Evolutionary conservation across 2,329 filamentous ascomycete species (phyloP).

Genomic region (Tolypocladium inflatum): DNA sequence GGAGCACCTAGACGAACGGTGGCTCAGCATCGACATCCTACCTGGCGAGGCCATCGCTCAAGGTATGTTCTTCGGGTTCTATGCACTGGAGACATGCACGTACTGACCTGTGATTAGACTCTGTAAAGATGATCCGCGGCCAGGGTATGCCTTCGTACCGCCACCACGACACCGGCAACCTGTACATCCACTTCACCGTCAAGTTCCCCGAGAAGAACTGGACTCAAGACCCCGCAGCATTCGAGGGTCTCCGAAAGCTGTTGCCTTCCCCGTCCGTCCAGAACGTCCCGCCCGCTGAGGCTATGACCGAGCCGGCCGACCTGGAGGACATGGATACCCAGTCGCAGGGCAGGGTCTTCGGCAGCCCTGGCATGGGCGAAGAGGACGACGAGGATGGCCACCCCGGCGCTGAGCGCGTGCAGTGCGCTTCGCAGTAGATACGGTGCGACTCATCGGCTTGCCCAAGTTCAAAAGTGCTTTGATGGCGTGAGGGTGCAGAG

Average conservation of each 20-base stretch:
- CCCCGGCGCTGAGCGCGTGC: constrained; percentile 67
- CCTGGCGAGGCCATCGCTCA: constrained; percentile 92
- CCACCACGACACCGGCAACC: constrained; percentile 90
- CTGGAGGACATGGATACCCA: constrained; percentile 76
- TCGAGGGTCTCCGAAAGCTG: constrained; percentile 72
- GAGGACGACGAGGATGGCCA: constrained; percentile 74
- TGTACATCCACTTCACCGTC: constrained; percentile 96
- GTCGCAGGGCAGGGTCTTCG: constrained; percentile 56
- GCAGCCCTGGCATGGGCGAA: constrained; percentile 51
- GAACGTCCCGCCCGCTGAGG: constrained; percentile 63
- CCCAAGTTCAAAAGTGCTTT: not conserved
- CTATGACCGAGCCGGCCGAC: constrained; percentile 84
- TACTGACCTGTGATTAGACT: constrained; percentile 42
- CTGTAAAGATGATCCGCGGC: constrained; percentile 87
- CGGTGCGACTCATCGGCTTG: not conserved
- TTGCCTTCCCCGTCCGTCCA: constrained; percentile 63
- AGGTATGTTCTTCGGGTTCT: constrained; percentile 46
- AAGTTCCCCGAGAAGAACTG: constrained; percentile 84
- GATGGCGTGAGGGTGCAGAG: not conserved
- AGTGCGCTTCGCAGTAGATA: constrained; percentile 77
- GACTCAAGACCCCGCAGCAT: constrained; percentile 56
- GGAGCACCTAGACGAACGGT: constrained; percentile 95
- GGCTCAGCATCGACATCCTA: constrained; percentile 86
- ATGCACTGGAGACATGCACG: not conserved
- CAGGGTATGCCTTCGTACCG: constrained; percentile 96